Evolutionary conservation across 192 early-diverging fungal species (phyloP), one percentile per base, ranked within the genome.

Genomic region (Umbelopsis isabellina): DNA sequence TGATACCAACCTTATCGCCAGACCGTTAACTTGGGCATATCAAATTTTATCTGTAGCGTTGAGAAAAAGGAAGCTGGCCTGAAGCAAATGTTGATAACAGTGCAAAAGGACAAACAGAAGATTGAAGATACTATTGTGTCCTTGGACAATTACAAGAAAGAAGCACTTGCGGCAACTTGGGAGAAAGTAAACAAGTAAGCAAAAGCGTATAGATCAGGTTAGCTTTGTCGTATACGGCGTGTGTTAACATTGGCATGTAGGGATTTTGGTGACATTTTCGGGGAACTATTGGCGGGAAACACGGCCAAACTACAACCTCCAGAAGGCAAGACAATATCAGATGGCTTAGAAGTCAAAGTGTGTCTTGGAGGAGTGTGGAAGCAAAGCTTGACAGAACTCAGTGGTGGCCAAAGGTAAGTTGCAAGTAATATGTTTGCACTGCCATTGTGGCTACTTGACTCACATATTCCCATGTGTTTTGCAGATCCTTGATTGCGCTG

Each of bases 301-400:
- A 89, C 93, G 21, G 91, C 94, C 50, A 93, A 91, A 65, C 85
- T 99, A 49, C 89, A 94, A 66, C 91, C 89, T 46, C 92, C 91
- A 16, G 95, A 95, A 70, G 94, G 92, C 7, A 76, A 88, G 75
- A 84, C 84, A 13, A 84, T 99, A 10, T 85, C 87, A 0, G 86
- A 92, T 4, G 97, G 98, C 1, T 82, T 99, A 71, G 96, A 98
- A 69, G 91, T 99, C 69, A 92, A 93, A 73, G 98, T 99, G 13
- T 92, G 90, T 65, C 82, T 99, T 47, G 98, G 98, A 37, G 95
- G 94, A 10, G 91, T 97, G 12, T 98, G 97, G 97, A 99, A 98
- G 78, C 87, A 95, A 22, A 95, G 93, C 69, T 82, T 99, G 72
- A 92, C 95, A 10, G 98, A 99, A 77, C 82, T 99, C 21, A 97